Conservation (phyloP, 1,139 yeast genomes). For the Geotrichum carabidarum region DNA sequence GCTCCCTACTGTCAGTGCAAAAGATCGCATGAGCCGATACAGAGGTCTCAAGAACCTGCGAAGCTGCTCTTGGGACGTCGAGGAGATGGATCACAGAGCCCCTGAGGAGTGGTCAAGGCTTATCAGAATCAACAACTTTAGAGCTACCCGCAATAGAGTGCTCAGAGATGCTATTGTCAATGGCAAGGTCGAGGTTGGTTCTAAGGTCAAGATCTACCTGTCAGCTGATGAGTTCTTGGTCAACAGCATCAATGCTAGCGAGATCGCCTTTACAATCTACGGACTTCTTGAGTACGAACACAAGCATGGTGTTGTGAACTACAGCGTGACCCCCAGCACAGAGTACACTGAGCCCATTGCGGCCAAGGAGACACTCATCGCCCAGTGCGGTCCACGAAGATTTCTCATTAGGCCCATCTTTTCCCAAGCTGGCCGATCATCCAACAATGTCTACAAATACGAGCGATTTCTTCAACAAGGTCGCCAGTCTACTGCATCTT, state of each 20-base stretch:
- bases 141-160: slow-evolving; percentile 68
- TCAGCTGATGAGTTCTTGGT: slow-evolving; percentile 53
- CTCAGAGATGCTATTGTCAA: slow-evolving; percentile 53
- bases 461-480: slow-evolving; percentile 83
- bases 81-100: slow-evolving; percentile 69
- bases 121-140: slow-evolving; percentile 68
- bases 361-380: slow-evolving; percentile 69
- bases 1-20: slow-evolving; percentile 68
- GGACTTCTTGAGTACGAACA: slow-evolving; percentile 82
- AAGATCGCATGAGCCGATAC: slow-evolving; percentile 66
- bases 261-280: slow-evolving; percentile 52
- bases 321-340: slow-evolving; percentile 81
- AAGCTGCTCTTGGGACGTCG: slow-evolving; percentile 80
- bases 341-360: slow-evolving; percentile 73
- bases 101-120: slow-evolving; percentile 78
- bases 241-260: slow-evolving; percentile 23
- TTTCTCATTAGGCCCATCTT: slow-evolving; percentile 78
- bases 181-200: slow-evolving; percentile 62
- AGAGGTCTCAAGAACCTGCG: slow-evolving; percentile 83
- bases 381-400: slow-evolving; percentile 92
- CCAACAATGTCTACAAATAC: slow-evolving; percentile 82
- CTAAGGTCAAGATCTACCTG: slow-evolving; percentile 54
- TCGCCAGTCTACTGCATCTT: slow-evolving; percentile 70
- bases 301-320: slow-evolving; percentile 74
- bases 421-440: slow-evolving; percentile 65